These are phyloP conservation scores for Fusarium tjaetaba DNA, from an alignment of 2,329 filamentous ascomycete genomes.

Conservation along the genomic window DNA sequence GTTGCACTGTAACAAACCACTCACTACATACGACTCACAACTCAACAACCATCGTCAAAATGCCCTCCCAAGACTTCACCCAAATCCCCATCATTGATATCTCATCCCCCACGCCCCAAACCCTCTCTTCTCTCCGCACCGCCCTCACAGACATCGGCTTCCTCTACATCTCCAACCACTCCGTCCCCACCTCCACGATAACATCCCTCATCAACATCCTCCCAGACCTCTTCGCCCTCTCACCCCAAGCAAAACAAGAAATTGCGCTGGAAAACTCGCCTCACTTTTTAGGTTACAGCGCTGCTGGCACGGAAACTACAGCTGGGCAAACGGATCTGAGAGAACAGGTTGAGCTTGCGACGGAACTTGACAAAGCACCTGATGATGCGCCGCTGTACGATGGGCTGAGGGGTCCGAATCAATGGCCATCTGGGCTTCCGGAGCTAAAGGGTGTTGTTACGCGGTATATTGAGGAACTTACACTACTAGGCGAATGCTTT, in stretches of 20 bases:
- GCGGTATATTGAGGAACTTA: conserved; percentile 62
- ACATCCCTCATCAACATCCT: conserved; percentile 53
- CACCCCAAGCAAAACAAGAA: conserved; percentile 49
- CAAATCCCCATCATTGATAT: conserved; percentile 62
- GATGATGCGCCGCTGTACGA: conserved; percentile 52
- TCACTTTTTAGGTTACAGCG: conserved; percentile 70
- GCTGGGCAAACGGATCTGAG: conserved; percentile 61
- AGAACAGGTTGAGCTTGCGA: conserved; percentile 70
- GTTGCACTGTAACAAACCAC: not conserved
- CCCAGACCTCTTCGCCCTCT: conserved; percentile 56
- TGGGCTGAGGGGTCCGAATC: conserved; percentile 59
- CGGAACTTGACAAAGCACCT: conserved; percentile 57
- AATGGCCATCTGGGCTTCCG: conserved; percentile 55
- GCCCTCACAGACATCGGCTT: conserved; percentile 63
- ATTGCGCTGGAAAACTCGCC: conserved; percentile 63
- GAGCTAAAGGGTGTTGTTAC: conserved; percentile 52
- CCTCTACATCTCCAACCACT: conserved; percentile 62
- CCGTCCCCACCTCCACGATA: conserved; percentile 48
- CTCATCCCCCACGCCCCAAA: conserved; percentile 51
- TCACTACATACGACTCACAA: not conserved
- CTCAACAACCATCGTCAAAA: not conserved
- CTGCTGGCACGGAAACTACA: conserved; percentile 64
- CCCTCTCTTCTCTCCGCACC: conserved; percentile 56
- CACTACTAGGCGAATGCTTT: conserved; percentile 61
- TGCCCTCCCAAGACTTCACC: conserved; percentile 43